Percentiles rank a stretch among this genome's conserved stretches.
Conservation (phyloP, 202 grass and related monocot species). For the Eragrostis tef region DNA sequence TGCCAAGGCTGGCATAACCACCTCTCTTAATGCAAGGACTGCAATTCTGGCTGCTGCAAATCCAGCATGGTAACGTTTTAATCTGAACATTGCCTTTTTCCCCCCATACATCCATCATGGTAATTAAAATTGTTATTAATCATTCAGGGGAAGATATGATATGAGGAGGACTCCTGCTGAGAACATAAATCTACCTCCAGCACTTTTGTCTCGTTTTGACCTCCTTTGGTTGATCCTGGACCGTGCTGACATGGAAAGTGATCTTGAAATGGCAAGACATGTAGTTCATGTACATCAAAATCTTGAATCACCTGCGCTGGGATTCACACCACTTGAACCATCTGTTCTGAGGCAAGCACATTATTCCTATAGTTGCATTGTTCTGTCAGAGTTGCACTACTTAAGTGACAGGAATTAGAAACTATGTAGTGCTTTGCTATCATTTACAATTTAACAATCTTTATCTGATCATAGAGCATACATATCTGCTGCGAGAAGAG, state of each 20-base stretch:
- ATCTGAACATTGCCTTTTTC: conserved; percentile 22
- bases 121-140: conserved; percentile 16
- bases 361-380: not conserved
- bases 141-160: conserved; percentile 94
- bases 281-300: conserved; percentile 96
- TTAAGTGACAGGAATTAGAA: conserved; percentile 16
- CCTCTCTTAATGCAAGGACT: conserved; percentile 98
- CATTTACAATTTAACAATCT: conserved; percentile 44
- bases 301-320: conserved; percentile 91
- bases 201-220: conserved; percentile 95
- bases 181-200: conserved; percentile 99
- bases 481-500: conserved; percentile 91
- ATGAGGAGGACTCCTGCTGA: conserved; percentile 98
- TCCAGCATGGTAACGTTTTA: conserved; percentile 80
- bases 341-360: conserved; percentile 81
- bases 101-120: not conserved
- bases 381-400: not conserved
- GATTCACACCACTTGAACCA: conserved; percentile 92
- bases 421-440: not conserved
- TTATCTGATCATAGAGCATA: conserved; percentile 72
- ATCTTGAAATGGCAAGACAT: conserved; percentile 99
- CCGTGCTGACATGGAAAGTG: conserved; percentile 95
- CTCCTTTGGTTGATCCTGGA: conserved; percentile 98
- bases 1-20: conserved; percentile 98
- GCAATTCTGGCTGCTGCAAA: conserved; percentile 94